Evolutionary conservation across 2,329 filamentous ascomycete genomes (phyloP).

Genomic region (Pyrenophora graminea): DNA sequence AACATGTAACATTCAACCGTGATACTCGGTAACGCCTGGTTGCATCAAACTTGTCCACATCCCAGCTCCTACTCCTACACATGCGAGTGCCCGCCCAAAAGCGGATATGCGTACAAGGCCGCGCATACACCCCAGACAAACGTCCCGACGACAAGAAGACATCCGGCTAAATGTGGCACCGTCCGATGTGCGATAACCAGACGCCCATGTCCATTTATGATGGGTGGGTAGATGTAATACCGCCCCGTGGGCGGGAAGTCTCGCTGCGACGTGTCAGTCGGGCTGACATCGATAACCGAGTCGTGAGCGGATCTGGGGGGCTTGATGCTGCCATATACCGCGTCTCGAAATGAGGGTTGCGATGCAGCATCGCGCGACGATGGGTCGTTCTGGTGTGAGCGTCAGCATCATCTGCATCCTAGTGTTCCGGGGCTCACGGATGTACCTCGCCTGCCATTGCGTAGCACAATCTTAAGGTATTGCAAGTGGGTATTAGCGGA

Average conservation of each 20-base stretch:
- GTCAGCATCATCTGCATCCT: slow-evolving; percentile 4
- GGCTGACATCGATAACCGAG: slow-evolving; percentile 19
- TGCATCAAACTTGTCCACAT: background rate
- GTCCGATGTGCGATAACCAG: slow-evolving; percentile 24
- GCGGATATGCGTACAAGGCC: slow-evolving; percentile 19
- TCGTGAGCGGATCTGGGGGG: slow-evolving; percentile 11
- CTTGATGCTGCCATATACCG: slow-evolving; percentile 18
- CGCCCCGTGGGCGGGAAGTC: slow-evolving; percentile 19
- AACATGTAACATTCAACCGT: background rate
- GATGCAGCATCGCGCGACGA: slow-evolving; percentile 1
- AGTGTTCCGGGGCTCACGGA: background rate
- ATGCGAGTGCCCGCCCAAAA: slow-evolving; percentile 18
- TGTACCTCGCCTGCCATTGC: slow-evolving; percentile 25
- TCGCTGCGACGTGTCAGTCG: slow-evolving; percentile 8
- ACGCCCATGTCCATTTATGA: slow-evolving; percentile 28
- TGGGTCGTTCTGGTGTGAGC: slow-evolving; percentile 8
- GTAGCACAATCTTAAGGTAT: slow-evolving; percentile 9
- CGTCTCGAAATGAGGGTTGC: slow-evolving; percentile 10
- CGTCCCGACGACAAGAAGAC: slow-evolving; percentile 17
- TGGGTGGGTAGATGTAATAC: slow-evolving; percentile 30
- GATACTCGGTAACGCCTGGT: background rate
- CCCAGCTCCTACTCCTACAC: slow-evolving; percentile 1
- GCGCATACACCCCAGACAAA: slow-evolving; percentile 29
- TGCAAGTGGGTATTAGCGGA: background rate
- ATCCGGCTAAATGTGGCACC: slow-evolving; percentile 26